Evolutionary conservation across 2,329 filamentous ascomycete genomes (phyloP).

Genomic region (Rutstroemia sp.): DNA sequence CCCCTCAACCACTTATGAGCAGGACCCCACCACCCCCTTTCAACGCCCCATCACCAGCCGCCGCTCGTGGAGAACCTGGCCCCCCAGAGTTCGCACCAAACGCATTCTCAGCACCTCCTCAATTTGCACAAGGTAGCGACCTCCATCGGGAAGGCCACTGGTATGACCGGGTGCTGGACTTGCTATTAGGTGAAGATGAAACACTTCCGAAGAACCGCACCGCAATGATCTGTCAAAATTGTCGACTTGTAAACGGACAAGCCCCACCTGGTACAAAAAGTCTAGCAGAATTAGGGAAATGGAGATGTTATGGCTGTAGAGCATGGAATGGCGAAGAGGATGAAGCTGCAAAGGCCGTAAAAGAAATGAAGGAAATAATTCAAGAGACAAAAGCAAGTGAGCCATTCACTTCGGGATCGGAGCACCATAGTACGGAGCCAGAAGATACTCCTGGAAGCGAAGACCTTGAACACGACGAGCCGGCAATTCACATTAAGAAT

Average conservation of each 20-base stretch:
- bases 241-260: slow-evolving; percentile 88
- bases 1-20: slow-evolving; percentile 15
- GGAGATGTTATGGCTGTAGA: slow-evolving; percentile 84
- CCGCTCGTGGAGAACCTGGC: slow-evolving; percentile 14
- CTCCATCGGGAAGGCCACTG: slow-evolving; percentile 49
- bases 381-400: slow-evolving; percentile 10
- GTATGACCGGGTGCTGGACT: slow-evolving; percentile 92
- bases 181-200: slow-evolving; percentile 91
- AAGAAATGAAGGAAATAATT: slow-evolving; percentile 28
- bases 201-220: slow-evolving; percentile 85
- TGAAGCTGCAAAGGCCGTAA: slow-evolving; percentile 65
- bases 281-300: slow-evolving; percentile 72
- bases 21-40: slow-evolving; percentile 1
- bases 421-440: neutral
- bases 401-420: neutral
- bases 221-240: slow-evolving; percentile 74
- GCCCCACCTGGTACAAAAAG: slow-evolving; percentile 78
- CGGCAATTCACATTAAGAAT: neutral
- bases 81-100: slow-evolving; percentile 68
- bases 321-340: slow-evolving; percentile 75
- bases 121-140: slow-evolving; percentile 24
- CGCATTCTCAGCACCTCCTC: slow-evolving; percentile 42
- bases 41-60: slow-evolving; percentile 13
- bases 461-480: slow-evolving; percentile 2
- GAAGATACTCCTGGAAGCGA: slow-evolving; percentile 5